Evolutionary conservation across 345 rosid species (phyloP).

Genomic region (Lagerstroemia speciosa): DNA sequence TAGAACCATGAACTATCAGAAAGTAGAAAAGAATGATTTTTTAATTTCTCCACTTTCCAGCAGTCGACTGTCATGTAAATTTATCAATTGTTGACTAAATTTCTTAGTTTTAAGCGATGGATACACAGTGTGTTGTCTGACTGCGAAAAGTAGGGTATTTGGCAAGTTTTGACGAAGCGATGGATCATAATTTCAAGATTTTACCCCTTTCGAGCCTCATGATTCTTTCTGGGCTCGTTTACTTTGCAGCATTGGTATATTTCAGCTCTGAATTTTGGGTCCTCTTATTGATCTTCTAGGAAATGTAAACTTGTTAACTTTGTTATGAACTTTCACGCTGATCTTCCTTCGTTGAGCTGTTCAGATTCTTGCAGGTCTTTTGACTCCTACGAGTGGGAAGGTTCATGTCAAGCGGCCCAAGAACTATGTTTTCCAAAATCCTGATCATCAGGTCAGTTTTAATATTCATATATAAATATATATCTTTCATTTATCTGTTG

Average conservation of each 20-base stretch:
- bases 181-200: not conserved
- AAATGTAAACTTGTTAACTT: not conserved
- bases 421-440: conserved; percentile 87
- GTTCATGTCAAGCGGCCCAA: conserved; percentile 52
- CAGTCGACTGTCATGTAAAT: not conserved
- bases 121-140: not conserved
- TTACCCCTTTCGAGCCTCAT: not conserved
- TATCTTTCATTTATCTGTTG: not conserved
- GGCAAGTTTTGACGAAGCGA: not conserved
- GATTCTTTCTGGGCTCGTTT: not conserved
- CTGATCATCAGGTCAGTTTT: conserved; percentile 74
- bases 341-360: conserved; percentile 9
- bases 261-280: not conserved
- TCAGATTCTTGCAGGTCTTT: conserved; percentile 85
- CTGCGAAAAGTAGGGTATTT: not conserved
- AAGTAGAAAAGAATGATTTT: not conserved
- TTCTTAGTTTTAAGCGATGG: not conserved
- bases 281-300: not conserved
- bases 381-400: conserved; percentile 58
- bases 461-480: too few species aligned
- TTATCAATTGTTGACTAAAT: not conserved
- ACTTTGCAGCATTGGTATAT: not conserved
- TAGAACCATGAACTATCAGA: not conserved
- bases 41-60: not conserved
- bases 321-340: not conserved